Percentiles rank a stretch among this genome's conserved stretches.
phyloP scores from a whole-genome alignment of 129 eudicot species.

The Artemisia tridentata region DNA sequence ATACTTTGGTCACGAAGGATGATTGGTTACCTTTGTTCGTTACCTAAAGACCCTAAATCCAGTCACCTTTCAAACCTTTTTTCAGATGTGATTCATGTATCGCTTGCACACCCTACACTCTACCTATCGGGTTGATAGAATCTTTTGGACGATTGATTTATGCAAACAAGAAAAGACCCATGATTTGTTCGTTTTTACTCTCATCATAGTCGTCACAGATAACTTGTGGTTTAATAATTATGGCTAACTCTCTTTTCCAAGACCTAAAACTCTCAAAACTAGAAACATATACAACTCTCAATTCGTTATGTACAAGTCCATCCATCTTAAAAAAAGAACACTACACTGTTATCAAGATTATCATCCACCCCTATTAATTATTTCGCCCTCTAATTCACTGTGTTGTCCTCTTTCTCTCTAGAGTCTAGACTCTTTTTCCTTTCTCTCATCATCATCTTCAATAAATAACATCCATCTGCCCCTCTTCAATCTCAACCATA shows the following conservation, averaged over 20 bases:
- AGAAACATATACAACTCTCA: constrained; percentile 17
- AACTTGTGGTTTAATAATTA: constrained; percentile 41
- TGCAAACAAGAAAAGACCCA: constrained; percentile 38
- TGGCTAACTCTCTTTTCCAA: constrained; percentile 33
- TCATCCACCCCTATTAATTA: constrained; percentile 37
- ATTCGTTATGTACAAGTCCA: constrained; percentile 30
- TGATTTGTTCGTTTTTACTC: constrained; percentile 33
- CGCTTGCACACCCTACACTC: constrained; percentile 27
- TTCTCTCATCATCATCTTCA: constrained; percentile 26
- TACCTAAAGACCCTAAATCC: constrained; percentile 12
- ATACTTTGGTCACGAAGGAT: too few species aligned
- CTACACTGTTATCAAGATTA: constrained; percentile 32
- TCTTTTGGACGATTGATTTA: constrained; percentile 38
- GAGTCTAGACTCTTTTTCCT: not conserved
- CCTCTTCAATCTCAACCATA: constrained; percentile 3
- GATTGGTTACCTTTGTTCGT: not conserved
- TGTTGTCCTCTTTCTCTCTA: constrained; percentile 19
- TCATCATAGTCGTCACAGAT: constrained; percentile 36
- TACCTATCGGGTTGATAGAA: constrained; percentile 31
- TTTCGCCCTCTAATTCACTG: constrained; percentile 32
- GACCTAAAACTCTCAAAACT: constrained; percentile 19
- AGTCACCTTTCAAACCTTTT: not conserved
- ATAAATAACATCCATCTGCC: constrained; percentile 42
- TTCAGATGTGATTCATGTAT: constrained; percentile 15
- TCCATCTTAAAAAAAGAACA: not conserved